Conservation (phyloP, 345 rosid species). For the Euphorbia peplus region DNA sequence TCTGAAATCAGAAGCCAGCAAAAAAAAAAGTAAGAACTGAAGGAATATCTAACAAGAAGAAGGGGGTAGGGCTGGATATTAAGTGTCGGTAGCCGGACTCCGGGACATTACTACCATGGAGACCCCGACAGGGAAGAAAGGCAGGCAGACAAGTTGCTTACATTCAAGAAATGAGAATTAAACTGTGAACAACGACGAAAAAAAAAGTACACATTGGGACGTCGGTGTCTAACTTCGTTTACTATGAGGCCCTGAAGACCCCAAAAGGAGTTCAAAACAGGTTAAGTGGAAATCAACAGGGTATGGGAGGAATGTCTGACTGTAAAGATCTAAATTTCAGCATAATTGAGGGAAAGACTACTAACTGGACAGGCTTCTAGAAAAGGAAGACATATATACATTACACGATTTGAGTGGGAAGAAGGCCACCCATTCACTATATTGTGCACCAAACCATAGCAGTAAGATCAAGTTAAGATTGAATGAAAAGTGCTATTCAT, state of each 20-base stretch:
- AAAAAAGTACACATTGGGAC: no score
- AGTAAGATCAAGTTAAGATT: neutral
- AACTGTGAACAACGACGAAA: no score
- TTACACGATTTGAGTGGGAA: neutral
- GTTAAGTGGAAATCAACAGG: neutral
- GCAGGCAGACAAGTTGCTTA: no score
- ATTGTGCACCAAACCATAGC: neutral
- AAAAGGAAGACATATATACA: neutral
- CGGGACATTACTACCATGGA: no score
- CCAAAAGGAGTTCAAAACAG: neutral
- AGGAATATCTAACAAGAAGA: neutral
- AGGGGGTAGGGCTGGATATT: no score
- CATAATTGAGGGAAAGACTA: neutral
- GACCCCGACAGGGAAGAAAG: no score
- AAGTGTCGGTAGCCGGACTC: no score
- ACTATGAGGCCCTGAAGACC: neutral
- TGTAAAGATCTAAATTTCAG: neutral
- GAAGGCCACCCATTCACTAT: neutral
- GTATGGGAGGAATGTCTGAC: neutral
- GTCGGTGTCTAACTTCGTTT: no score
- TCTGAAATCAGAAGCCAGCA: constrained; percentile 36
- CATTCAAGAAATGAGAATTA: no score
- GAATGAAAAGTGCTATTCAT: neutral
- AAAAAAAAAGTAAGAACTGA: constrained; percentile 7
- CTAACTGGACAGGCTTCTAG: neutral